Base-by-base conservation (phyloP, 495 filamentous ascomycete species). In the Gamarada debralockiae region DNA sequence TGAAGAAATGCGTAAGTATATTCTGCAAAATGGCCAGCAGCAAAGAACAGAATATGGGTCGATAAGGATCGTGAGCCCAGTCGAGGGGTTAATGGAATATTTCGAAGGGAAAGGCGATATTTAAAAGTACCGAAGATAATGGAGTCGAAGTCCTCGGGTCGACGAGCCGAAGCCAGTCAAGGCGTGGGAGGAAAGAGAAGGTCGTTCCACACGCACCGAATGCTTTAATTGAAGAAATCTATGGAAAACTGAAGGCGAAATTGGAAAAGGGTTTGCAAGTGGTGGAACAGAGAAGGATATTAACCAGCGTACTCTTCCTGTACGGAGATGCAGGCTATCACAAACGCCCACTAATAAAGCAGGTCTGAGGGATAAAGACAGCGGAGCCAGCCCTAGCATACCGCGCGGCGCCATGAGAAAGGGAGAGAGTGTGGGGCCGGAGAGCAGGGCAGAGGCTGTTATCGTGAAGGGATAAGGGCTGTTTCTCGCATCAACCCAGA, bases 11-110 rank as follows among this genome's bases (percentile, higher is more conserved):
- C 23, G 29, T 15, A 22, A 40, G 38, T 53, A 50, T 33, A 34
- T 49, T 53, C 49, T 56, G 53, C 33, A 31, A n/a, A 44, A 59
- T 60, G 58, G 21, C 58, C 58, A 53, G 58, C 58, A 53, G 58
- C 58, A 60, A 34, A 56, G n/a, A 22, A 50, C 58, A 56, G 58
- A 53, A 53, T 34, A 50, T 56, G 27, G 8, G 22, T 27, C n/a
- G 22, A 15, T n/a, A 9, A 17, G 17, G 40, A 37, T 37, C 39
- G 29, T 20, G 38, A 37, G 24, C 29, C 37, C 24, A 25, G 40
- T 52, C 49, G 23, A 44, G 14, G 24, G n/a, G 27, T 15, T 29
- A 29, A 10, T 5, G 17, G n/a, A 18, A 40, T 40, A 18, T 6
- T 3, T 21, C n/a, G 37, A 2, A 40, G 12, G 15, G n/a, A 40